These are phyloP conservation scores for Naganishia randhawae DNA, from an alignment of 768 basidiomycete species.

Conservation along the genomic window DNA sequence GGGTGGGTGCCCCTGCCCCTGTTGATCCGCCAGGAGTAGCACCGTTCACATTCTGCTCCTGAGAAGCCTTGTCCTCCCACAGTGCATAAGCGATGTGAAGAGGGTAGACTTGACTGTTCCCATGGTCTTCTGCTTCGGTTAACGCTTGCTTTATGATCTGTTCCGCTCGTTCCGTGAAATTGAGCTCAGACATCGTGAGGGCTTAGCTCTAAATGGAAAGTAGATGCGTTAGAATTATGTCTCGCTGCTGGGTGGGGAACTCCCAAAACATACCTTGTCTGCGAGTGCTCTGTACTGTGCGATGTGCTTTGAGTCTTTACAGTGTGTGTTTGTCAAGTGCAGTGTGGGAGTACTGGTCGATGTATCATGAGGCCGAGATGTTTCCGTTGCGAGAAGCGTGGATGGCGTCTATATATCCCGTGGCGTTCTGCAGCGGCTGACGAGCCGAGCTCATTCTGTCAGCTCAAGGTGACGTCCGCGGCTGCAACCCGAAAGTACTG, in stretches of 20 bases:
- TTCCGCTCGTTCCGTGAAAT: slow-evolving; percentile 81
- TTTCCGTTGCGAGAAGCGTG: neutral
- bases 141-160: slow-evolving; percentile 67
- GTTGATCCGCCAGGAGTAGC: slow-evolving; percentile 44
- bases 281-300: neutral
- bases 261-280: neutral
- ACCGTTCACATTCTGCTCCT: slow-evolving; percentile 4
- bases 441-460: neutral
- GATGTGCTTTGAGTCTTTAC: neutral
- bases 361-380: neutral
- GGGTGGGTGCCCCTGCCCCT: slow-evolving; percentile 54
- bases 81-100: slow-evolving; percentile 77
- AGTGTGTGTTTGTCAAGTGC: neutral
- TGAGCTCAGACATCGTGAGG: slow-evolving; percentile 53
- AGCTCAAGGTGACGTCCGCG: neutral
- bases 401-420: neutral
- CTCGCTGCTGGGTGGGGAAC: neutral
- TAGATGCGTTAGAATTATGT: neutral
- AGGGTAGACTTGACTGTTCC: slow-evolving; percentile 62
- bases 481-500: neutral
- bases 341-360: neutral
- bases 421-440: neutral
- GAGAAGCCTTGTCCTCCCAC: slow-evolving; percentile 60
- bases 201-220: neutral
- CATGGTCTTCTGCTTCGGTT: slow-evolving; percentile 76